These are phyloP conservation scores for Periconia sp. DNA, from an alignment of 2,329 filamentous ascomycete genomes.

Conservation along the genomic window DNA sequence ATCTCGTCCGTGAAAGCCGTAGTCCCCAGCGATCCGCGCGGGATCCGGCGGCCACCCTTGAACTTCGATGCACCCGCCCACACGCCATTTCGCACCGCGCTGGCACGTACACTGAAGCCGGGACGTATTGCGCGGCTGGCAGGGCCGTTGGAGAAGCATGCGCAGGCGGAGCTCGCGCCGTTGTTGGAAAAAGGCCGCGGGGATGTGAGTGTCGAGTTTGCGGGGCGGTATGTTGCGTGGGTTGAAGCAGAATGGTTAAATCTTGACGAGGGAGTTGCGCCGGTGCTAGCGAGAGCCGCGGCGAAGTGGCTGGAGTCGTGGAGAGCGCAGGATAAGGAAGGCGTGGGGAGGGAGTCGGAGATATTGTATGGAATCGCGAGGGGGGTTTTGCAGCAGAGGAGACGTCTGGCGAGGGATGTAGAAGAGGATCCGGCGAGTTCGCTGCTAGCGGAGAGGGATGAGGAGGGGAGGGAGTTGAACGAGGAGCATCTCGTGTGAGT, in stretches of 20 bases:
- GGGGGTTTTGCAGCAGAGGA: constrained; percentile 5
- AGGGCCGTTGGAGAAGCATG: constrained; percentile 5
- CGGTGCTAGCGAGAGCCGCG: constrained; percentile 9
- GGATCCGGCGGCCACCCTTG: constrained; percentile 12
- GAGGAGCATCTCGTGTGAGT: background rate
- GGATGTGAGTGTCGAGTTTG: constrained; percentile 12
- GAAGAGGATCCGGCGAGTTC: constrained; percentile 12
- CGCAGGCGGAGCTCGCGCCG: constrained; percentile 4
- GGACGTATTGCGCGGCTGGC: constrained; percentile 8
- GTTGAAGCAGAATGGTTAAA: constrained; percentile 17
- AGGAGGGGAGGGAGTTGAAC: constrained; percentile 6
- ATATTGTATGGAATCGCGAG: constrained; percentile 14
- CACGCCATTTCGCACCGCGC: constrained; percentile 12
- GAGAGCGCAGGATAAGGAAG: constrained; percentile 11
- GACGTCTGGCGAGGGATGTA: constrained; percentile 8
- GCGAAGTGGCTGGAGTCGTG: constrained; percentile 15
- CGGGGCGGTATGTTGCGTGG: constrained; percentile 11
- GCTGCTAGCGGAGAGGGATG: constrained; percentile 7
- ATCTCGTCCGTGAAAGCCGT: constrained; percentile 16
- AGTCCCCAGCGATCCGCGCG: constrained; percentile 13
- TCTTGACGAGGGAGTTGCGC: constrained; percentile 9
- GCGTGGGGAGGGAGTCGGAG: constrained; percentile 7
- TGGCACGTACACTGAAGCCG: constrained; percentile 13
- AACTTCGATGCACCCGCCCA: constrained; percentile 12
- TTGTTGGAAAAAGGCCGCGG: constrained; percentile 7